Percentiles rank a stretch among this genome's conserved stretches.
Conservation (phyloP, 2,329 filamentous ascomycete species). For the Fusarium goolgardi region DNA sequence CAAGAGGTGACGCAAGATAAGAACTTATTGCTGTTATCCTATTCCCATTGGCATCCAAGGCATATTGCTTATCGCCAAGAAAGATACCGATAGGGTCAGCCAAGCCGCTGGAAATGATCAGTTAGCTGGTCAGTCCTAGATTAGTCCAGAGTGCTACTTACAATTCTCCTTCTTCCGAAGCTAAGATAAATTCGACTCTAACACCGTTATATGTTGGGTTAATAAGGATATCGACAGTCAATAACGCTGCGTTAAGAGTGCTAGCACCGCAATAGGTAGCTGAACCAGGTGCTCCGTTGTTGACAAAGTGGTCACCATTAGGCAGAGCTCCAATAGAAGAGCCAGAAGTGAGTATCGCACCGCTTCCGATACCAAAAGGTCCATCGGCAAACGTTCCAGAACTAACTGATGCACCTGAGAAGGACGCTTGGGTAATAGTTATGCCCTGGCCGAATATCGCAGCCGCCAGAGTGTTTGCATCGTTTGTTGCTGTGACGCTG, state of each 20-base stretch:
- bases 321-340: neutral
- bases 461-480: conserved; percentile 3
- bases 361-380: conserved; percentile 22
- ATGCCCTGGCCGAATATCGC: conserved; percentile 11
- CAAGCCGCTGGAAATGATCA: conserved; percentile 3
- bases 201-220: neutral
- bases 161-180: conserved; percentile 28
- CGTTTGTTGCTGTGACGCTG: neutral
- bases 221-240: conserved; percentile 12
- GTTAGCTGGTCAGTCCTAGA: neutral
- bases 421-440: neutral
- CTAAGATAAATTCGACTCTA: conserved; percentile 22
- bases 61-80: neutral
- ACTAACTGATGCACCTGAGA: neutral
- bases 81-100: conserved; percentile 17
- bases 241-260: conserved; percentile 13
- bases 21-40: neutral
- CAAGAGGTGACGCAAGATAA: neutral
- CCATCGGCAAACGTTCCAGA: conserved; percentile 16
- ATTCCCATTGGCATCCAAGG: conserved; percentile 3
- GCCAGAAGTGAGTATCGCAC: conserved; percentile 20
- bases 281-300: conserved; percentile 10
- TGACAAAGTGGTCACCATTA: neutral
- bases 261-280: neutral
- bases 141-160: neutral